These are phyloP conservation scores for Nyssa sinensis DNA, from an alignment of 148 eudicot species.

Conservation along the genomic window DNA sequence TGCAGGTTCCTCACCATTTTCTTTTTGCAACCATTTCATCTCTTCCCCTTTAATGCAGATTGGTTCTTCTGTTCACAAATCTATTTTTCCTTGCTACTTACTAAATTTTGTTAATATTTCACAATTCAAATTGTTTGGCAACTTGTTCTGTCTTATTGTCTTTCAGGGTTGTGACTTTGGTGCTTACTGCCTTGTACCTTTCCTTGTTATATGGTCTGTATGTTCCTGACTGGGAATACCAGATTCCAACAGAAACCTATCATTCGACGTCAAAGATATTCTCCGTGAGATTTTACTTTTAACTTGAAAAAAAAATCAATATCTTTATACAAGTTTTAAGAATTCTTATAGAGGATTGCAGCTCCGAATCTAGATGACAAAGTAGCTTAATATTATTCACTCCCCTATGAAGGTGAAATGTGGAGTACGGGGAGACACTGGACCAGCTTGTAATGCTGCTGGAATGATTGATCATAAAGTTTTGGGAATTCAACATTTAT, in stretches of 20 bases:
- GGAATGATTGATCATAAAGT: constrained; percentile 26
- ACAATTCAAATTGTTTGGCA: background rate
- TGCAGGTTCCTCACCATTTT: background rate
- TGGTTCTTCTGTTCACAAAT: background rate
- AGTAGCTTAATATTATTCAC: background rate
- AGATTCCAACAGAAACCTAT: constrained; percentile 5
- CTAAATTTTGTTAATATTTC: background rate
- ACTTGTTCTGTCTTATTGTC: background rate
- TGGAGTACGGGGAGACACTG: constrained; percentile 26
- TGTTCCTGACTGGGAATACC: constrained; percentile 27
- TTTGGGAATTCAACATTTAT: constrained; percentile 24
- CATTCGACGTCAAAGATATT: background rate
- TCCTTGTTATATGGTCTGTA: constrained; percentile 19
- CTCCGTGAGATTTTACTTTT: constrained; percentile 2
- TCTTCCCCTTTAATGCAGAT: background rate
- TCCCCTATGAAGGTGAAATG: constrained; percentile 22
- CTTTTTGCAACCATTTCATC: background rate
- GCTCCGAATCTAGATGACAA: background rate
- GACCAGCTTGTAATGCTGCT: constrained; percentile 30
- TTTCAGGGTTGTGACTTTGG: constrained; percentile 18
- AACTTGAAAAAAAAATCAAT: too few species aligned
- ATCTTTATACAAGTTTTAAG: background rate
- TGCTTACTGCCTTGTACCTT: constrained; percentile 13
- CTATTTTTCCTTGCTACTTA: background rate
- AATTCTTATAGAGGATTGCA: background rate